A percentile compares a stretch with the other conserved stretches of the same genome.
These are phyloP conservation scores for Talaromyces sp. DNA, from an alignment of 2,329 filamentous ascomycete genomes.

Conservation along the genomic window DNA sequence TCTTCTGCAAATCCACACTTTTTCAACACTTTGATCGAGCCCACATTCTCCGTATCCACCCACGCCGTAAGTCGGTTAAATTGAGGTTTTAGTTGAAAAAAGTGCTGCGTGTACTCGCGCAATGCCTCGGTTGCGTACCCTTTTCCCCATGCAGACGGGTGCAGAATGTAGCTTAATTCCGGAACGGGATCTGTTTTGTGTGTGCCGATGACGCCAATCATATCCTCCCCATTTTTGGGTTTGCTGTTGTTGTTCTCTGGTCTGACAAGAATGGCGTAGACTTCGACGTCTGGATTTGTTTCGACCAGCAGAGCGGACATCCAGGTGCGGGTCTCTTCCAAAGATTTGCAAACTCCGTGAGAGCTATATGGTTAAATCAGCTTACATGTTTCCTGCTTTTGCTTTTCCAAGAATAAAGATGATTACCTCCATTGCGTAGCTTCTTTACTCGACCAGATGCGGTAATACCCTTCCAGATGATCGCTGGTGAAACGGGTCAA, in stretches of 20 bases:
- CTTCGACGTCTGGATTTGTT: constrained; percentile 8
- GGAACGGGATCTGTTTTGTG: not conserved
- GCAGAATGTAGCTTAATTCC: constrained; percentile 12
- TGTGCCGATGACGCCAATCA: not conserved
- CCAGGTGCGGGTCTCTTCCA: constrained; percentile 9
- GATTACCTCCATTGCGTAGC: not conserved
- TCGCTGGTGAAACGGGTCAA: not conserved
- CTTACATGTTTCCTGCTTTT: not conserved
- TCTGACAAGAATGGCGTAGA: constrained; percentile 11
- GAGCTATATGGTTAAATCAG: not conserved
- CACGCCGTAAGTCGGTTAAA: constrained; percentile 11
- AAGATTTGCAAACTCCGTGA: constrained; percentile 7
- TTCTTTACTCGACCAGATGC: not conserved
- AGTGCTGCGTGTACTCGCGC: not conserved
- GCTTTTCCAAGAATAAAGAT: not conserved
- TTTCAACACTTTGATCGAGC: constrained; percentile 19
- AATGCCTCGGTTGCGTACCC: constrained; percentile 13
- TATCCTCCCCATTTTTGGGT: not conserved
- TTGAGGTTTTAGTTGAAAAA: not conserved
- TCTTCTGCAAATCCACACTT: constrained; percentile 20
- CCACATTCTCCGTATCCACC: constrained; percentile 18
- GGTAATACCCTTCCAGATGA: not conserved
- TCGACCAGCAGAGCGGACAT: constrained; percentile 7
- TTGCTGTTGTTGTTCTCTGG: not conserved
- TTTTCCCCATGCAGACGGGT: constrained; percentile 9